Evolutionary conservation across 768 basidiomycete species (phyloP), one percentile per base, ranked within the genome.

Genomic region (Russula earlei): DNA sequence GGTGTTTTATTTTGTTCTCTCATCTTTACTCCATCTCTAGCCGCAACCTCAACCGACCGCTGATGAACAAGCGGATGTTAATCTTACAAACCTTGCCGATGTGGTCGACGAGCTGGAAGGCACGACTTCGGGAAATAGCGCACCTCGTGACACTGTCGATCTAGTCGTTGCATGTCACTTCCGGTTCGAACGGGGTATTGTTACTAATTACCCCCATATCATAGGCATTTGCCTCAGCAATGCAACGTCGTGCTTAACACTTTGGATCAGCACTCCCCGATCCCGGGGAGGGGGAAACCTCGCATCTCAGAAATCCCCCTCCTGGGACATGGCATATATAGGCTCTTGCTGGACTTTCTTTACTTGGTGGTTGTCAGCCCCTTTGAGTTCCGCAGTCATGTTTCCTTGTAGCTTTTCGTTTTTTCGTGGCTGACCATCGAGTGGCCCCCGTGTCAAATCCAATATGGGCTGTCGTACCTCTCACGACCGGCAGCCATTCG

Each of bases 181-280:
- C 36, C 40, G 10, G 20, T 44, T 54, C 22, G 33, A 27, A 22
- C 36, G 24, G 20, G 25, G 17, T 31, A 4, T 22, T 5, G 17
- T 53, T 41, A 33, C 47, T 58, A 27, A 58, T 49, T 25, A 10
- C 17, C 8, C 27, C 12, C n/a, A 24, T 3, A 24, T 15, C 34
- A 31, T 40, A 58, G 57, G 47, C 52, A 5, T 44, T 44, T 44
- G 52, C 57, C 44, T 54, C 52, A 37, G 52, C 47, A 20, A 49
- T 54, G 34, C 36, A 19, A 27, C 17, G 47, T 24, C 57, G 27
- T 25, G 40, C 40, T 19, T 5, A 19, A n/a, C 19, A 24, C 20
- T 40, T 14, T 42, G 47, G 22, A 44, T 33, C 4, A 42, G 20
- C 25, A 24, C 38, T 20, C 25, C 31, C 20, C 25, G 9, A 37